Conservation (phyloP, 2,329 filamentous ascomycete species). For the Beauveria australis region DNA sequence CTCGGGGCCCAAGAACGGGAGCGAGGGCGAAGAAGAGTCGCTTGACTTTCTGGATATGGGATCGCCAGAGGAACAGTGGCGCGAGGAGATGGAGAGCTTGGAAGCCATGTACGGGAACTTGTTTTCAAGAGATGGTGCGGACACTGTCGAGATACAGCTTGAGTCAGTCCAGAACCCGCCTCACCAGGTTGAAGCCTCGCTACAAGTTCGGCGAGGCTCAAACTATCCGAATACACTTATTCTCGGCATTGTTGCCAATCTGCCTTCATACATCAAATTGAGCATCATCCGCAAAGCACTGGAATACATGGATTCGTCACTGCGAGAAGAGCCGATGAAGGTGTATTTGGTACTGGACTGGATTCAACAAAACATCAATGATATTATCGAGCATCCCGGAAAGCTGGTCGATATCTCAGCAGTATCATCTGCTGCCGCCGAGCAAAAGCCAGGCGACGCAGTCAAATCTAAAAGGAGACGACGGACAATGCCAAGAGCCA, state of each 20-base stretch:
- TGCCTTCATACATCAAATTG: constrained; percentile 89
- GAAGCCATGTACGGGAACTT: constrained; percentile 78
- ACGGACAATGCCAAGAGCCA: constrained; percentile 45
- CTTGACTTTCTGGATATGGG: constrained; percentile 39
- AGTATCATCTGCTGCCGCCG: constrained; percentile 59
- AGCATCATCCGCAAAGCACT: constrained; percentile 76
- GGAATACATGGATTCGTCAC: constrained; percentile 58
- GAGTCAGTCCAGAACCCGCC: constrained; percentile 44
- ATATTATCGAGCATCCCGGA: constrained; percentile 78
- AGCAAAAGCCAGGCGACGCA: constrained; percentile 31
- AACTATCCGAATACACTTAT: constrained; percentile 67
- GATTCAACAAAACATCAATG: constrained; percentile 76
- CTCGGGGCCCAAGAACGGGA: constrained; percentile 11
- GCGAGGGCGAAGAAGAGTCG: constrained; percentile 28
- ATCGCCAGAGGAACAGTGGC: constrained; percentile 61
- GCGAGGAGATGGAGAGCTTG: constrained; percentile 75
- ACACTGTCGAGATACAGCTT: constrained; percentile 64
- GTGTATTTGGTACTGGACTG: constrained; percentile 86
- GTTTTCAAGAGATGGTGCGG: constrained; percentile 51
- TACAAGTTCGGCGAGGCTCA: constrained; percentile 63
- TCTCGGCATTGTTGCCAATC: constrained; percentile 57
- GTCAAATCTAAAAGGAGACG: constrained; percentile 21
- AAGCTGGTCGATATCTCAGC: constrained; percentile 76
- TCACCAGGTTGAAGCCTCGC: constrained; percentile 42
- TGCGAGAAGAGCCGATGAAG: constrained; percentile 79